A percentile compares a stretch with the other conserved stretches of the same genome.
These are phyloP conservation scores for Colletotrichum chlorophyti DNA, from an alignment of 2,329 filamentous ascomycete genomes.

Conservation along the genomic window DNA sequence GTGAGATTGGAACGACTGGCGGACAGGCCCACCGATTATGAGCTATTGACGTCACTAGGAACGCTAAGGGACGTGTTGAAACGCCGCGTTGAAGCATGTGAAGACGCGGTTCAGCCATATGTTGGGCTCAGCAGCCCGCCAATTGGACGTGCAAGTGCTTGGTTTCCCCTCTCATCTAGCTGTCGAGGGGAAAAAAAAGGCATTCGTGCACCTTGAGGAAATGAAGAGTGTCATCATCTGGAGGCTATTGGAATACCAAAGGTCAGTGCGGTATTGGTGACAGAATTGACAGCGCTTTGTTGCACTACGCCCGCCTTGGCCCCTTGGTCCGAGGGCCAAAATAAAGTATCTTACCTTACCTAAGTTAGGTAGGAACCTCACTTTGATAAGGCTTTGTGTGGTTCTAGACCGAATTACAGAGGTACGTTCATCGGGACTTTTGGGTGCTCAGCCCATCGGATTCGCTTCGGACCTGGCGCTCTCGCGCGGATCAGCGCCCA, in stretches of 20 bases:
- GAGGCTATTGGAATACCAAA: too few relatives aligned
- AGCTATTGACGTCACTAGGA: constrained; percentile 21
- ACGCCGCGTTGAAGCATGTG: constrained; percentile 23
- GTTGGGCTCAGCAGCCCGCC: not conserved
- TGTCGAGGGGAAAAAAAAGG: not conserved
- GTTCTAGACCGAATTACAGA: not conserved
- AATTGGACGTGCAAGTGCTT: not conserved
- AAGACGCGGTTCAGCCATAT: constrained; percentile 7
- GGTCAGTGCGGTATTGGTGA: too few relatives aligned
- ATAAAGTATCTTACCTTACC: too few relatives aligned
- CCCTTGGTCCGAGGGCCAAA: not conserved
- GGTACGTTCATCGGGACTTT: not conserved
- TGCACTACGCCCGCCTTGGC: too few relatives aligned
- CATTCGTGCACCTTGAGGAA: not conserved
- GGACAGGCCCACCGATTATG: constrained; percentile 17
- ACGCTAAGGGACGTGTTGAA: constrained; percentile 22
- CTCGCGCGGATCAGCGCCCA: not conserved
- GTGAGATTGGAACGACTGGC: constrained; percentile 8
- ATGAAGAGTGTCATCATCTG: not conserved
- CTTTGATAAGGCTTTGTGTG: not conserved
- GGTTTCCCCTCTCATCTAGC: not conserved
- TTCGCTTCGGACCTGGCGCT: not conserved
- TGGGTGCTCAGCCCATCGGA: not conserved
- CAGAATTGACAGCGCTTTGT: not conserved
- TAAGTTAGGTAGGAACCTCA: too few relatives aligned